A percentile compares a stretch with the other conserved stretches of the same genome.
phyloP scores from a whole-genome alignment of 2,329 filamentous ascomycete species.

The Sporothrix pseudoabietina region DNA sequence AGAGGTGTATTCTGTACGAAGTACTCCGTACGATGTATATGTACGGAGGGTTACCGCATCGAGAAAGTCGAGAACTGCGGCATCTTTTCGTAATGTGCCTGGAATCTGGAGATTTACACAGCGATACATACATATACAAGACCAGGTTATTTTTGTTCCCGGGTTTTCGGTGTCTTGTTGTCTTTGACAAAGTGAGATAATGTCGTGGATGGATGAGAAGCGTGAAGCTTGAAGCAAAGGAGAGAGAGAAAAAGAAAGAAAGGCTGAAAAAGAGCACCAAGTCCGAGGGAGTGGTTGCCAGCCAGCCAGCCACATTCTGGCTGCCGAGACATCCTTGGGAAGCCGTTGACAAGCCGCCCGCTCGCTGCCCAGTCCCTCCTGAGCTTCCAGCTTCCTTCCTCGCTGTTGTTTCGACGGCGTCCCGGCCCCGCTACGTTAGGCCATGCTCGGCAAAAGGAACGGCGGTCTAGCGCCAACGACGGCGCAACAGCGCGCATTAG shows the following conservation, averaged over 20 bases:
- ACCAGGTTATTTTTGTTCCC: background rate
- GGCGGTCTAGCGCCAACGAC: background rate
- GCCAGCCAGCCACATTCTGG: background rate
- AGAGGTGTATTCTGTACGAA: too few relatives aligned
- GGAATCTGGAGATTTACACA: too few relatives aligned
- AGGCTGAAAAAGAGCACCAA: background rate
- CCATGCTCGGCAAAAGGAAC: background rate
- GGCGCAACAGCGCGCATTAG: constrained; percentile 2
- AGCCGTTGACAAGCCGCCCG: background rate
- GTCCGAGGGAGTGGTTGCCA: background rate
- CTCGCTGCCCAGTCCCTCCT: background rate
- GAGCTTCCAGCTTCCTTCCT: background rate
- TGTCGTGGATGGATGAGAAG: too few relatives aligned
- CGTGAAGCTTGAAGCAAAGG: too few relatives aligned
- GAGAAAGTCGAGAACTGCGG: too few relatives aligned
- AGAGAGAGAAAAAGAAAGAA: background rate
- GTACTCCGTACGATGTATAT: too few relatives aligned
- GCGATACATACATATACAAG: background rate
- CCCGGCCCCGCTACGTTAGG: background rate
- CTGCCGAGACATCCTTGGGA: background rate
- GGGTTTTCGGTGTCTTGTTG: background rate
- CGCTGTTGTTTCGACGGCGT: background rate
- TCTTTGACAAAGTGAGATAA: background rate
- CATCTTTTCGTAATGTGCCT: too few relatives aligned
- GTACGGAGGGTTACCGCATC: too few relatives aligned